Evolutionary conservation across 2,329 filamentous ascomycete genomes (phyloP), one percentile per base, ranked within the genome.

Genomic region (Chaetoscypha palmicola): DNA sequence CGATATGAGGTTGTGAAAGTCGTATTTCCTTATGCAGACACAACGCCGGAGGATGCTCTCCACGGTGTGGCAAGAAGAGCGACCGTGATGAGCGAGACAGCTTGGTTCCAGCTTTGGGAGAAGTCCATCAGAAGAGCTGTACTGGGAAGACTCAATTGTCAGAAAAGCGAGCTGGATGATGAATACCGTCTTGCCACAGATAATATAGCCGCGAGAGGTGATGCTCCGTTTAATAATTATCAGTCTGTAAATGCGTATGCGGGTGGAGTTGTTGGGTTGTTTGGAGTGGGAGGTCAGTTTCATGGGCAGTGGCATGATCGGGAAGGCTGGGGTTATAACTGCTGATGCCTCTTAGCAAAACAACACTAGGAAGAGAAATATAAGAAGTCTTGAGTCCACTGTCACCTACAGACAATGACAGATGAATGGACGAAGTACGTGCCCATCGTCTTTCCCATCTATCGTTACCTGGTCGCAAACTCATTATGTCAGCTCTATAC

Each of bases 81-180:
- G 26, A 41, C 48, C 1, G 50, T 58, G 8, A 50, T 71, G 12
- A 66, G 60, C 22, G 72, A 76, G 52, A 59, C 64, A 31, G 71
- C 78, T 49, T 83, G 79, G 75, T 77, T 79, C 51, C 71, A 75
- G 44, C 63, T 75, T 45, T 86, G 83, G 79, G 71, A 69, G 5
- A 66, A 72, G 4, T 71, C 77, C 2, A 76, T 88, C 41, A 67
- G 69, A 47, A 69, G 71, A 33, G 75, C 81, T 7, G 76, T 81
- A 1, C 58, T 83, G 43, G 72, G 74, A 40, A 71, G 76, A 47
- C 51, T 58, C 44, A 39, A 50, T 4, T 51, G 41, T 39, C 70
- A 71, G 30, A 71, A 79, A 2, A 65, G 68, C 20, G 32, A 34
- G 32, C 66, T 84, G 9, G 73, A 73, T 28, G 74, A 78, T 50